Evolutionary conservation across 1,139 yeast species (phyloP), one percentile per base, ranked within the genome.

Genomic region (Taphrina deformans): DNA sequence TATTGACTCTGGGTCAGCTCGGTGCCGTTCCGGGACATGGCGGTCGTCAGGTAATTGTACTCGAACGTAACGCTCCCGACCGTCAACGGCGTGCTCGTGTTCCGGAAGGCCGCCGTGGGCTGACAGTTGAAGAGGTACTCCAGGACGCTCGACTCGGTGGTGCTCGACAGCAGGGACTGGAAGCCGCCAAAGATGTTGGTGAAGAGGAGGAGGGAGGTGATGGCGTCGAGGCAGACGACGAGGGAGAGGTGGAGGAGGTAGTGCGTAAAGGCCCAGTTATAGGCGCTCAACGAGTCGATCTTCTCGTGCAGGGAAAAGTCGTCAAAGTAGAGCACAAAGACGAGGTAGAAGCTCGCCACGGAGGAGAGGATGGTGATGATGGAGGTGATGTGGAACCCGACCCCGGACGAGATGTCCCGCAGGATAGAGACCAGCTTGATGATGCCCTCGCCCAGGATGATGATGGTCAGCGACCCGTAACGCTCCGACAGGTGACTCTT

Each of bases 191-290:
- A 59, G 29, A 38, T 35, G 56, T 59, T 59, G 35, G 55, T 51
- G 40, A 59, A 59, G 46, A 59, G 50, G n/a, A 59, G 56, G 14
- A 59, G 63, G 31, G 63, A 59, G 23, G 55, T 52, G 56, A 59
- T 40, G 29, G 48, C 63, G 46, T 59, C 63, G 21, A 59, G 56
- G 10, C 31, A 21, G 31, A 59, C 29, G 14, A 59, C 63, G n/a
- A 59, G 50, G 12, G 63, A 9, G 18, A 59, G 38, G 51, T 59
- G 63, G 21, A 59, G 50, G 50, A 40, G 16, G 51, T 59, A 59
- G 40, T 59, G 63, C 24, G 51, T 48, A 29, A 46, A 59, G 18
- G 56, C 55, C 63, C 63, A 59, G 14, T 33, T 23, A 31, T 59
- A 59, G 12, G 56, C 63, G n/a, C 52, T 41, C 21, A 27, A 38